These are phyloP conservation scores for Tephrocybe sp. DNA, from an alignment of 768 basidiomycete genomes.

Conservation along the genomic window DNA sequence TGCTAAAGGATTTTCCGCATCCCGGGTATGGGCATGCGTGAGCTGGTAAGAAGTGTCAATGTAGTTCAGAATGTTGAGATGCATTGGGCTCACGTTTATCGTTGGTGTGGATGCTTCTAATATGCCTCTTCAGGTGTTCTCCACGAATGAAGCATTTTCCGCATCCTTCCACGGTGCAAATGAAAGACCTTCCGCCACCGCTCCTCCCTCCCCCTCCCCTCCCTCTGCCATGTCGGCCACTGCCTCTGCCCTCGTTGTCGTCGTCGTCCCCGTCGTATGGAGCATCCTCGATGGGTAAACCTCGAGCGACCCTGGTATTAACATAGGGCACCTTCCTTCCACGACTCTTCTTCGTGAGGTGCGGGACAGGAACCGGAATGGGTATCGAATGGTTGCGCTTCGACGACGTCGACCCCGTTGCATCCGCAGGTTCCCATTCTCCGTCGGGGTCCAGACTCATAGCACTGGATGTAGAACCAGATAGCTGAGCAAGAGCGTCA, in stretches of 20 bases:
- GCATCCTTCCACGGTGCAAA: slow-evolving; percentile 80
- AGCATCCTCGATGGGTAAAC: slow-evolving; percentile 2
- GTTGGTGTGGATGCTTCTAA: slow-evolving; percentile 86
- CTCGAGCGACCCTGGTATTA: slow-evolving; percentile 24
- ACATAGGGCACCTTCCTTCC: slow-evolving; percentile 65
- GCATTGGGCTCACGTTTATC: slow-evolving; percentile 77
- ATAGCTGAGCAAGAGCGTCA: slow-evolving; percentile 21
- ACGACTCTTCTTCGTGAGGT: slow-evolving; percentile 71
- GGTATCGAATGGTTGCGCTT: slow-evolving; percentile 19
- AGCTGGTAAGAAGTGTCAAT: slow-evolving; percentile 32
- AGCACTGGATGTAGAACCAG: slow-evolving; percentile 6
- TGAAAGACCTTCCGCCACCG: slow-evolving; percentile 54
- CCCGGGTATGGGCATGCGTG: slow-evolving; percentile 61
- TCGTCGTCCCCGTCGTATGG: slow-evolving; percentile 14
- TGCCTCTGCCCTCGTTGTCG: slow-evolving; percentile 7
- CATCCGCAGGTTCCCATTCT: slow-evolving; percentile 6
- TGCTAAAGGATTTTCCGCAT: slow-evolving; percentile 71
- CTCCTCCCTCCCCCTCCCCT: slow-evolving; percentile 36
- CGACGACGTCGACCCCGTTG: background rate
- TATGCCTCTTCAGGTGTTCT: slow-evolving; percentile 89
- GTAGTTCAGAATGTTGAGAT: slow-evolving; percentile 3
- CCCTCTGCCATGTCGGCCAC: slow-evolving; percentile 18
- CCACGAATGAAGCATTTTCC: slow-evolving; percentile 87
- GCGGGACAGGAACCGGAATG: slow-evolving; percentile 62
- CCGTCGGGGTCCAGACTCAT: slow-evolving; percentile 8